A percentile compares a stretch with the other conserved stretches of the same genome.
Evolutionary conservation across 2,329 filamentous ascomycete genomes (phyloP).

Genomic region (Colletotrichum tabaci): DNA sequence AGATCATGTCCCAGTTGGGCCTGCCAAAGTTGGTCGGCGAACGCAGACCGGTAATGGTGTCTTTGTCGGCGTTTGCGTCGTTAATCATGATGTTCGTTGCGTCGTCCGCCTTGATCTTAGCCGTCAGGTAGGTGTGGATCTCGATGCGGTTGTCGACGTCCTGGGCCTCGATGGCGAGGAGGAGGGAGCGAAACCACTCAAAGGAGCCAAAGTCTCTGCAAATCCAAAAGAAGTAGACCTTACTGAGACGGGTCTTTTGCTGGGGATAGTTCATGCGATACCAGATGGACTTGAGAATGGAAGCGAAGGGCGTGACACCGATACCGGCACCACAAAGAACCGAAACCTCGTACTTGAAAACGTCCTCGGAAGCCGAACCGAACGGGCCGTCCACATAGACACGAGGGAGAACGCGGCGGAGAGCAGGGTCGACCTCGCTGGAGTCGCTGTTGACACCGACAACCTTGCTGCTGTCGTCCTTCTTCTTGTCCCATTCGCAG

Average conservation of each 20-base stretch:
- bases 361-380: slow-evolving; percentile 87
- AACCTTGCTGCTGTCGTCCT: slow-evolving; percentile 73
- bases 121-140: slow-evolving; percentile 90
- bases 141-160: slow-evolving; percentile 88
- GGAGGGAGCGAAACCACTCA: slow-evolving; percentile 89
- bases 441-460: slow-evolving; percentile 76
- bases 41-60: slow-evolving; percentile 86
- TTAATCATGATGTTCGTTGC: slow-evolving; percentile 96
- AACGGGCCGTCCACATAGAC: slow-evolving; percentile 90
- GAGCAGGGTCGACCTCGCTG: slow-evolving; percentile 75
- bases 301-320: slow-evolving; percentile 88
- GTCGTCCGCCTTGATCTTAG: slow-evolving; percentile 88
- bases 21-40: slow-evolving; percentile 89
- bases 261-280: slow-evolving; percentile 92
- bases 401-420: slow-evolving; percentile 81
- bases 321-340: slow-evolving; percentile 87
- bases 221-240: slow-evolving; percentile 95
- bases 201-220: slow-evolving; percentile 90
- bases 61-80: slow-evolving; percentile 86
- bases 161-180: slow-evolving; percentile 88
- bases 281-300: slow-evolving; percentile 92
- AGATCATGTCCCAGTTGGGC: slow-evolving; percentile 93
- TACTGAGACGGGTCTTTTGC: slow-evolving; percentile 82
- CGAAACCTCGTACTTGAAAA: slow-evolving; percentile 89
- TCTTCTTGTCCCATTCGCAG: slow-evolving; percentile 78